phyloP scores from a whole-genome alignment of 768 basidiomycete species.

The Tulasnella sp. region DNA sequence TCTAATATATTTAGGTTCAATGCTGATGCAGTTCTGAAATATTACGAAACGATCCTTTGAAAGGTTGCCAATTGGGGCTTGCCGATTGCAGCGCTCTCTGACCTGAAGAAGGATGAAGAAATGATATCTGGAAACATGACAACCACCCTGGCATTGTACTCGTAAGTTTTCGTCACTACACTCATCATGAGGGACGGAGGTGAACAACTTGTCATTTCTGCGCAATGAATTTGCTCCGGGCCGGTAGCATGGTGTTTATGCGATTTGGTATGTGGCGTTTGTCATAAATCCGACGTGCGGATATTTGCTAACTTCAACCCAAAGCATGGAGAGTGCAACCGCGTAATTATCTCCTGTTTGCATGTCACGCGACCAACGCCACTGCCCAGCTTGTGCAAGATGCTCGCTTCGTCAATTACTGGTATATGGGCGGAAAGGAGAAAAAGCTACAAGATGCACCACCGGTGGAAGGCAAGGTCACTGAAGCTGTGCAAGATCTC shows the following conservation, averaged over 20 bases:
- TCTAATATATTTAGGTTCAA: slow-evolving; percentile 4
- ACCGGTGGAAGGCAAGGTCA: slow-evolving; percentile 16
- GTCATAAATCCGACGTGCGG: neutral
- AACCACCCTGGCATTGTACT: slow-evolving; percentile 75
- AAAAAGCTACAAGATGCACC: slow-evolving; percentile 34
- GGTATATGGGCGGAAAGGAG: slow-evolving; percentile 80
- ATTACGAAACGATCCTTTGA: slow-evolving; percentile 12
- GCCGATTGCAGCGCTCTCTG: slow-evolving; percentile 82
- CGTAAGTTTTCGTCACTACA: slow-evolving; percentile 45
- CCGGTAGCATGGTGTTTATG: slow-evolving; percentile 67
- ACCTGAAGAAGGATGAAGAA: slow-evolving; percentile 87
- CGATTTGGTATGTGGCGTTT: slow-evolving; percentile 57
- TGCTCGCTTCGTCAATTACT: slow-evolving; percentile 76
- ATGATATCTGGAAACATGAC: slow-evolving; percentile 97
- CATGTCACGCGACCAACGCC: slow-evolving; percentile 85
- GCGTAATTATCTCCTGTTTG: slow-evolving; percentile 90
- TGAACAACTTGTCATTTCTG: slow-evolving; percentile 10
- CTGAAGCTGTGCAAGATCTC: slow-evolving; percentile 18
- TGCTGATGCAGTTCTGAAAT: neutral
- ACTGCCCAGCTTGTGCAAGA: slow-evolving; percentile 77
- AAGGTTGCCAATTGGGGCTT: slow-evolving; percentile 98
- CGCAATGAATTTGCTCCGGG: slow-evolving; percentile 29
- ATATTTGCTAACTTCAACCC: slow-evolving; percentile 11
- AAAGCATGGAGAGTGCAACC: slow-evolving; percentile 91
- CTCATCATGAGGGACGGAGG: slow-evolving; percentile 3